phyloP scores from a whole-genome alignment of 116 monocot species.

The Phalaenopsis hybrid region DNA sequence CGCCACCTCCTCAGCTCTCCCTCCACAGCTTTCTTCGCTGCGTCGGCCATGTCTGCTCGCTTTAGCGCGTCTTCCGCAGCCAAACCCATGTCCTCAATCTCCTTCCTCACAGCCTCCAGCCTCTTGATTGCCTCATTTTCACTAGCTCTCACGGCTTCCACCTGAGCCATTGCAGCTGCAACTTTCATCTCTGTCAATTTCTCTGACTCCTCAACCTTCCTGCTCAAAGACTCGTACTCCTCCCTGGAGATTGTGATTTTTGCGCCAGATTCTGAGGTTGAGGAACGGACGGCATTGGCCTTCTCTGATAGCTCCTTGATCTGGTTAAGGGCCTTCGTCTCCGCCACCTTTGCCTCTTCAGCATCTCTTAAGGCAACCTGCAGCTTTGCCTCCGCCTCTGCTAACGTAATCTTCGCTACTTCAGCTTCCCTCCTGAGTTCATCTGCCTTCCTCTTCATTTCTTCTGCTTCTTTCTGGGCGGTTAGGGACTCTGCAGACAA shows the following conservation, averaged over 20 bases:
- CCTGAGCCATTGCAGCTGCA: conserved; percentile 43
- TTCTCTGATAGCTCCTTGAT: conserved; percentile 47
- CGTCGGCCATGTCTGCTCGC: conserved; percentile 48
- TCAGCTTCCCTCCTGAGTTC: conserved; percentile 38
- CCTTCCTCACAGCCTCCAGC: conserved; percentile 33
- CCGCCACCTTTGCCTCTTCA: conserved; percentile 46
- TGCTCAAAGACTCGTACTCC: conserved; percentile 41
- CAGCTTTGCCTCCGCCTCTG: conserved; percentile 39
- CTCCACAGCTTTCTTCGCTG: conserved; percentile 49
- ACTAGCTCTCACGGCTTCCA: conserved; percentile 40
- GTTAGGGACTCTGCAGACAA: conserved; percentile 29
- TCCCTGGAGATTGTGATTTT: conserved; percentile 52
- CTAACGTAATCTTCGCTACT: conserved; percentile 20
- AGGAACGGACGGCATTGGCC: conserved; percentile 28
- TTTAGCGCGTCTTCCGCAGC: conserved; percentile 40
- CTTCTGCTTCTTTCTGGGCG: conserved; percentile 37
- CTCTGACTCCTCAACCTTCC: conserved; percentile 48
- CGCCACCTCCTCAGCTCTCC: conserved; percentile 46
- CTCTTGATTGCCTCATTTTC: conserved; percentile 42
- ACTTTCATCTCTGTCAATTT: conserved; percentile 50
- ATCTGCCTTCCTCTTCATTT: conserved; percentile 40
- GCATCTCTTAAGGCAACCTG: conserved; percentile 42
- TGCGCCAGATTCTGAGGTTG: conserved; percentile 33
- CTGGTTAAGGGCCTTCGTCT: conserved; percentile 37
- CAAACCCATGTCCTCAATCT: conserved; percentile 36